Conservation (phyloP, 1,284 basidiomycete genomes). For the Mycosarcoma maydis region DNA sequence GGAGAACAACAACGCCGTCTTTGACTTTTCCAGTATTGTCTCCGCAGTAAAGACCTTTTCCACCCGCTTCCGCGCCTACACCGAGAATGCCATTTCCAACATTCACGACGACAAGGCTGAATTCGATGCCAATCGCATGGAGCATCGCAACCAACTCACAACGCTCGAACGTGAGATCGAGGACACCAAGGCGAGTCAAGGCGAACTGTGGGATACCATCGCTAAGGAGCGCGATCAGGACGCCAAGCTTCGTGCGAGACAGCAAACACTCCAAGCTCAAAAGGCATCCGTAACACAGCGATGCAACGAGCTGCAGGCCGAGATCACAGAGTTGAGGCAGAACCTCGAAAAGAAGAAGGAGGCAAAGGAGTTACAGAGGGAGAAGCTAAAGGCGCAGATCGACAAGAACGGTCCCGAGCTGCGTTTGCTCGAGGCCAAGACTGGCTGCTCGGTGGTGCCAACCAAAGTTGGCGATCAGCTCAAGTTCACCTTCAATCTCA, state of each 20-base stretch:
- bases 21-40: conserved; percentile 56
- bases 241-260: conserved; percentile 42
- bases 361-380: conserved; percentile 42
- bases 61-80: conserved; percentile 50
- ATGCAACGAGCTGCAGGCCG: conserved; percentile 47
- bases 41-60: conserved; percentile 45
- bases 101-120: conserved; percentile 54
- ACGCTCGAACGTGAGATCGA: conserved; percentile 56
- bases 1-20: conserved; percentile 46
- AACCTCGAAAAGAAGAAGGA: conserved; percentile 45
- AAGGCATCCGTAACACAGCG: conserved; percentile 50
- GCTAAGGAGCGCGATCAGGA: conserved; percentile 54
- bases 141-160: conserved; percentile 43
- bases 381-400: conserved; percentile 48
- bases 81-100: conserved; percentile 50
- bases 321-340: conserved; percentile 49
- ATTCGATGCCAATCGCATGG: conserved; percentile 47
- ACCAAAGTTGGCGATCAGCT: conserved; percentile 51
- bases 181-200: conserved; percentile 49
- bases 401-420: conserved; percentile 56
- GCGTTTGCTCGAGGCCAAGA: conserved; percentile 45
- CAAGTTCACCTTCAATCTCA: conserved; percentile 49
- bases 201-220: conserved; percentile 58
- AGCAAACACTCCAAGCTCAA: conserved; percentile 50
- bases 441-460: conserved; percentile 47